Evolutionary conservation across 164 flowering plant species (phyloP).

Genomic region (Taxillus chinensis): DNA sequence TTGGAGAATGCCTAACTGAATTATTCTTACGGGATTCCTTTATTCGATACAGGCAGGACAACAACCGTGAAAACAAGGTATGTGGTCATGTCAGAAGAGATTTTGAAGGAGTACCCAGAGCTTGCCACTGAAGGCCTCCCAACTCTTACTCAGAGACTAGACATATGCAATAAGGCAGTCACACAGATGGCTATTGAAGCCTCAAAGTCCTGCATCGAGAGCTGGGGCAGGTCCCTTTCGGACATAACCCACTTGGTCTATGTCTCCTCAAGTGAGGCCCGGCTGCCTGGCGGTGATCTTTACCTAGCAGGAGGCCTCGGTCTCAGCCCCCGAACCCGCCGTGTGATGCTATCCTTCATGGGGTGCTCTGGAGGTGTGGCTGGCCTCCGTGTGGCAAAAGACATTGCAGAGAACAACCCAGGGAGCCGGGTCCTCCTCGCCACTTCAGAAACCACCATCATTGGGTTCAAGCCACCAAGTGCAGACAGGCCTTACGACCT

Average conservation of each 20-base stretch:
- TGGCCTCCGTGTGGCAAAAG: constrained; percentile 87
- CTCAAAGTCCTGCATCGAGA: constrained; percentile 59
- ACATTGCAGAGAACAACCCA: constrained; percentile 92
- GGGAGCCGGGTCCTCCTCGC: constrained; percentile 73
- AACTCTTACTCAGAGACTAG: constrained; percentile 63
- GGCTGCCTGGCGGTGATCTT: constrained; percentile 87
- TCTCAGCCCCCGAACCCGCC: constrained; percentile 52
- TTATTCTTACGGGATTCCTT: background rate
- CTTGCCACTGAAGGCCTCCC: constrained; percentile 77
- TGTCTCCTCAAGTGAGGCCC: constrained; percentile 87
- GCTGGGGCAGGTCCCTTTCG: constrained; percentile 69
- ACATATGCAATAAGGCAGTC: constrained; percentile 78
- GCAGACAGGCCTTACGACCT: constrained; percentile 68
- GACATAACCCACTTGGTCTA: constrained; percentile 90
- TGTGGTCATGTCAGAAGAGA: constrained; percentile 94
- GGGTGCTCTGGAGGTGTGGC: constrained; percentile 99
- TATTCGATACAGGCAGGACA: constrained; percentile 55
- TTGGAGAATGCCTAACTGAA: background rate
- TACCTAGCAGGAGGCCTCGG: constrained; percentile 85
- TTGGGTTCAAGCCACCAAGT: constrained; percentile 92
- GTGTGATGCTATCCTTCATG: constrained; percentile 73
- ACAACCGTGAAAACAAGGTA: constrained; percentile 94
- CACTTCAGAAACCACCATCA: constrained; percentile 83
- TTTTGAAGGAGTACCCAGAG: constrained; percentile 74
- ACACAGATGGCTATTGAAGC: constrained; percentile 90